phyloP scores from a whole-genome alignment of 768 basidiomycete species.

The Chlorophyllum brunneum region DNA sequence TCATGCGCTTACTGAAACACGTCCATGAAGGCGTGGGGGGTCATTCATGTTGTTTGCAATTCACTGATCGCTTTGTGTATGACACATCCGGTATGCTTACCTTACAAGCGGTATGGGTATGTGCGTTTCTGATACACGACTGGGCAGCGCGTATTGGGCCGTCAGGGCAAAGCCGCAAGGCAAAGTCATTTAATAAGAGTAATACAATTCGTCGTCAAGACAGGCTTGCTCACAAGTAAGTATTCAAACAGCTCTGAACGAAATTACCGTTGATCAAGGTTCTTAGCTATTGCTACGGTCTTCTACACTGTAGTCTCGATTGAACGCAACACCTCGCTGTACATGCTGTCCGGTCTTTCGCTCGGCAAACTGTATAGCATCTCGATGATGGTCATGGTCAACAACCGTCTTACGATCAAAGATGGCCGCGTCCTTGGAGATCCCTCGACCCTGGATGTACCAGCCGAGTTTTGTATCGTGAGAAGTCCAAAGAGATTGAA shows the following conservation, averaged over 20 bases:
- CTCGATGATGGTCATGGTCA: constrained; percentile 10
- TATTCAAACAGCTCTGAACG: neutral
- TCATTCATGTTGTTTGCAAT: neutral
- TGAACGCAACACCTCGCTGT: neutral
- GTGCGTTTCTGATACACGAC: no score
- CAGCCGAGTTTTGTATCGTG: no score
- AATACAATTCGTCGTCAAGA: no score
- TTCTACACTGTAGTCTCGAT: constrained; percentile 2
- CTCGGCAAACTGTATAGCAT: constrained; percentile 2
- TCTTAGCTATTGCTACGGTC: neutral
- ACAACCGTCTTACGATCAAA: neutral
- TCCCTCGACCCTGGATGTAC: no score
- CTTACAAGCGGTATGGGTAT: no score
- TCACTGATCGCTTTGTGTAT: neutral
- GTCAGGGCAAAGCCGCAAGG: no score
- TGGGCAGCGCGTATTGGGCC: no score
- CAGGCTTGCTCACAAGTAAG: neutral
- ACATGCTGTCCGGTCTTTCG: neutral
- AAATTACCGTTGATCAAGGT: neutral
- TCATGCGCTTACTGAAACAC: no score
- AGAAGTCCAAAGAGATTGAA: no score
- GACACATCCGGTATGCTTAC: neutral
- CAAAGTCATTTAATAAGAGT: no score
- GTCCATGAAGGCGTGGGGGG: neutral
- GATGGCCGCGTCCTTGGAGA: neutral